Evolutionary conservation across 2,329 filamentous ascomycete genomes (phyloP).

Genomic region (Dactylellina sp.): DNA sequence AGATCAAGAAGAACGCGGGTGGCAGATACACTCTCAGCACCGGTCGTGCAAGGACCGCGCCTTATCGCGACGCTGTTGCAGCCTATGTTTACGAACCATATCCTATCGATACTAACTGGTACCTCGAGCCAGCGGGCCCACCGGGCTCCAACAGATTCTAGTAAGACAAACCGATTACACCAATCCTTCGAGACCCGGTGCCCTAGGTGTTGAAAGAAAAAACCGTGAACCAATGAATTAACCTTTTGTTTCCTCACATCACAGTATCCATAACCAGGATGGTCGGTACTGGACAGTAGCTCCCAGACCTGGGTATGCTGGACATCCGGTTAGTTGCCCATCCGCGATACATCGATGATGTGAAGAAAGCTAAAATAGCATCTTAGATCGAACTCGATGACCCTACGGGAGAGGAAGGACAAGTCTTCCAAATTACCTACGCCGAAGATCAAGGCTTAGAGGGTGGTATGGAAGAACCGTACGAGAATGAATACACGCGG

Average conservation of each 20-base stretch:
- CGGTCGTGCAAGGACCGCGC: not conserved
- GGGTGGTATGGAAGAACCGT: not conserved
- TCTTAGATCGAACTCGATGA: too few species aligned
- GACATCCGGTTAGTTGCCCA: not conserved
- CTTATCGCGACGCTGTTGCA: not conserved
- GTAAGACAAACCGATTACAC: not conserved
- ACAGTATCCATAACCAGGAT: constrained; percentile 15
- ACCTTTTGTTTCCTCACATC: too few species aligned
- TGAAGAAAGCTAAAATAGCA: too few species aligned
- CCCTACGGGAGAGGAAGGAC: too few species aligned
- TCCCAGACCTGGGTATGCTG: not conserved
- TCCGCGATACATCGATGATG: not conserved
- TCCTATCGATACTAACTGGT: constrained; percentile 6
- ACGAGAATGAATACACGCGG: not conserved
- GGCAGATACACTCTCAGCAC: not conserved
- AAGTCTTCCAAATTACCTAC: too few species aligned
- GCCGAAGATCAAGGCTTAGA: too few species aligned
- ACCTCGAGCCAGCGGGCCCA: constrained; percentile 8
- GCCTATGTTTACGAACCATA: not conserved
- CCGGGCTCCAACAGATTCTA: not conserved
- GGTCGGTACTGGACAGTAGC: constrained; percentile 6
- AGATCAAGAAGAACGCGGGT: not conserved
- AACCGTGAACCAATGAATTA: too few species aligned
- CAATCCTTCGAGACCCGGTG: too few species aligned
- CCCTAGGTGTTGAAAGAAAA: too few species aligned